Base-by-base conservation (phyloP, 208 protist species). In the Borovskyia barvae region DNA sequence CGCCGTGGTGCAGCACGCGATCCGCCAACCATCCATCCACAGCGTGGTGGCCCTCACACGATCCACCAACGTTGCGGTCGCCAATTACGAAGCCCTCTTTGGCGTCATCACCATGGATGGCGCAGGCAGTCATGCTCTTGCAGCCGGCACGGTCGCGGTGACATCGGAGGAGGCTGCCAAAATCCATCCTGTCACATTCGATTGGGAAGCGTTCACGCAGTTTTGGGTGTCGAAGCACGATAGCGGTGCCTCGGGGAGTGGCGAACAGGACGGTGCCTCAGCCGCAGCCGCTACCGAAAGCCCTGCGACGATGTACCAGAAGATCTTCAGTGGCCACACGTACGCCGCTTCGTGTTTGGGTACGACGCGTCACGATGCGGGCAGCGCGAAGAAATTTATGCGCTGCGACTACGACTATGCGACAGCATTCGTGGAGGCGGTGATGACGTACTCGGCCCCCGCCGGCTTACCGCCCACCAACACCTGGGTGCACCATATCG, bases 391-490 rank as follows among this genome's bases (percentile, higher is more conserved):
- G 28, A 43, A 48, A 3, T 94, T 94, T 57, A 68, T 47, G 5
- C 75, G 75, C 2, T 85, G 80, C 46, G 88, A 94, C 55, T 90
- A 82, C 61, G 78, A 86, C 49, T 92, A 90, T 61, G 80, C 79
- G 56, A 66, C 86, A 7, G 72, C 66, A 35, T 88, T 90, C 51
- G 78, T 77, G 4, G 72, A 89, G 67, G 74, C 80, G 22, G 26
- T 89, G 54, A 48, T 82, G 14, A 28, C 46, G 41, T 88, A 73
- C 64, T 86, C 79, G 22, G 74, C 63, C 20, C 53, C 64, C 0
- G 60, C 59, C 8, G 69, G 75, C 11, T 43, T 66, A 7, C 45
- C 53, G 9, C 45, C 46, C 11, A 35, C 15, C 28, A 35, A 30
- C 24, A 0, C 39, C 30, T 76, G 63, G 33, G 19, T 69, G n/a